Base-by-base conservation (phyloP, 345 rosid species). In the Microthlaspi erraticum region DNA sequence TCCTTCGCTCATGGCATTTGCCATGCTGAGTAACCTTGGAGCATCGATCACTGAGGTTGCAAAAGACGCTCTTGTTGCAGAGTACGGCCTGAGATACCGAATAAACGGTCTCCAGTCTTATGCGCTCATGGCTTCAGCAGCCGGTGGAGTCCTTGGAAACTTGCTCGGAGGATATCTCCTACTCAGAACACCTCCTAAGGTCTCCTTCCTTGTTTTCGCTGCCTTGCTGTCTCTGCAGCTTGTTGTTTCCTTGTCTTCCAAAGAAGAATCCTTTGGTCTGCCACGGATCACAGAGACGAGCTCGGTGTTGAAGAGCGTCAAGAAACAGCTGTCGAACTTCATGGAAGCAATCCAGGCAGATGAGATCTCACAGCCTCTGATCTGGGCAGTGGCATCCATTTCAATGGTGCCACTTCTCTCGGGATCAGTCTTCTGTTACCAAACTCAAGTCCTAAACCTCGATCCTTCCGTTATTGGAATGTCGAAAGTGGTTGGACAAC, bases 41-140 rank as follows among this genome's bases (percentile, higher is more conserved):
- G 96, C 96, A 50, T 87, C 98, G 14, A 79, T 93, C 50, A 79
- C 88, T 14, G 97, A 93, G 81, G 97, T 93, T 10, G 91, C 97
- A 8, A 81, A 85, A 45, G 97, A 90, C 45, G 98, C 98, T 66
- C 89, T 93, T 54, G 89, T 93, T 34, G 88, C 97, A 17, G 98
- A 90, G 73, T 90, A 81, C 52, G 98, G 96, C 37, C 80, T 85
- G 49, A 83, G 84, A 68, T 82, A 81, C 62, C 67, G 60, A 62
- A 74, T 80, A 10, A 70, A 57, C 10, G 74, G 76, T 32, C 92
- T 90, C 46, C 97, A 93, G 66, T 87, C 96, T 53, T 93, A 87
- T 55, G 94, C 91, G 11, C 88, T 86, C 54, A 88, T 93, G 90
- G 96, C 97, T 79, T 84, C 78, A 41, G 97, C 98, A 32, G 83